These are phyloP conservation scores for Xylaria sp. DNA, from an alignment of 2,329 filamentous ascomycete genomes.

Conservation along the genomic window DNA sequence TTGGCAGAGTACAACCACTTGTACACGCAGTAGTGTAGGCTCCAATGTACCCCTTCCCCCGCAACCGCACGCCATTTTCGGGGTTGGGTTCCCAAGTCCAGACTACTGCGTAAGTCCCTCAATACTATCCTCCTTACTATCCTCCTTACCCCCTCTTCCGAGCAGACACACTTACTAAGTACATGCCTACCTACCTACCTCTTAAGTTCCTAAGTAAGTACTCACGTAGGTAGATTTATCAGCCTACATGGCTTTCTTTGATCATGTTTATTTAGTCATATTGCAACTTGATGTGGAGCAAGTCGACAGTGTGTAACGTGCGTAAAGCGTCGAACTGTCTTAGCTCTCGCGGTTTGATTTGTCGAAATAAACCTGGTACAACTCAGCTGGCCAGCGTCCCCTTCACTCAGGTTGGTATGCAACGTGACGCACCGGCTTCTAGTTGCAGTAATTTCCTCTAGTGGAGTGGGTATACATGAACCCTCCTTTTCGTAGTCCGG, in stretches of 20 bases:
- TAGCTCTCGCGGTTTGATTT: neutral
- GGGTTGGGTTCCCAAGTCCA: constrained; percentile 6
- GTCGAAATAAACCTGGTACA: constrained; percentile 4
- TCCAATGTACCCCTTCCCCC: constrained; percentile 23
- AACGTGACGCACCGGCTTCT: constrained; percentile 33
- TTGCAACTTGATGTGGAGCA: neutral
- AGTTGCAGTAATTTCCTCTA: constrained; percentile 15
- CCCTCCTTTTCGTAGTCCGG: constrained; percentile 24
- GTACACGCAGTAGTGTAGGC: neutral
- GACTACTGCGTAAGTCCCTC: constrained; percentile 3
- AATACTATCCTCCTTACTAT: constrained; percentile 32
- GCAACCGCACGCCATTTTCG: constrained; percentile 33
- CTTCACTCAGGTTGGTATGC: constrained; percentile 26
- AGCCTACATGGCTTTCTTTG: neutral
- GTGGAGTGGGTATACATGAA: constrained; percentile 5
- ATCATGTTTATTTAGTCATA: neutral
- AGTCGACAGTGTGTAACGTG: neutral
- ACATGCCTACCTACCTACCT: no score
- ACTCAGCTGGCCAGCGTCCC: neutral
- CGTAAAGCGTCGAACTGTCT: neutral
- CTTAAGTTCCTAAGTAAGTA: neutral
- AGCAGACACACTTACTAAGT: neutral
- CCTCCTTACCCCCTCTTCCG: constrained; percentile 14
- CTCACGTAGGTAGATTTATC: neutral
- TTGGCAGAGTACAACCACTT: constrained; percentile 13